Conservation (phyloP, 805 yeast species). For the Metschnikowia drakensbergensis region DNA sequence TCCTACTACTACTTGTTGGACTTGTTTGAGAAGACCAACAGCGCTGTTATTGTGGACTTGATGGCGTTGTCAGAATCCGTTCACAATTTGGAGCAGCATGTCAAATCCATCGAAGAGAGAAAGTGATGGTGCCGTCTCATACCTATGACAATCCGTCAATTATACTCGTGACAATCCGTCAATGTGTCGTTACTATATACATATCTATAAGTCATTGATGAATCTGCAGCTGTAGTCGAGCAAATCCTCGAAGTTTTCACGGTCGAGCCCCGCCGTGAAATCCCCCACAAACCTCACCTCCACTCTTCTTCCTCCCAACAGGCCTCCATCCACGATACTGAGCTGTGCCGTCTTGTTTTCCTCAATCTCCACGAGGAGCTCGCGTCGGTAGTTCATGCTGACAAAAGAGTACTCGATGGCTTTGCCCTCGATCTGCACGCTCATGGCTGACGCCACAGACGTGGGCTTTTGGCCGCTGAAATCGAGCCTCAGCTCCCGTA, state of each 20-base stretch:
- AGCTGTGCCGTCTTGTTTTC: conserved; percentile 37
- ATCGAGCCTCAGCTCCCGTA: conserved; percentile 34
- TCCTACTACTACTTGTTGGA: conserved; percentile 77
- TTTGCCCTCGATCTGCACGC: conserved; percentile 35
- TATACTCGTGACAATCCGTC: no score
- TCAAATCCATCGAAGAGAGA: conserved; percentile 53
- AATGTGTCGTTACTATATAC: not conserved
- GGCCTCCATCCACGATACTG: conserved; percentile 53
- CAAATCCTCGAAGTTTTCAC: conserved; percentile 23
- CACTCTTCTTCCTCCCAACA: conserved; percentile 49
- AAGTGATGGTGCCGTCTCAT: conserved; percentile 9
- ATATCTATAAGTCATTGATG: conserved; percentile 15
- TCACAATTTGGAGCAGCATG: conserved; percentile 63
- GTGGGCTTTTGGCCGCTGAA: conserved; percentile 36
- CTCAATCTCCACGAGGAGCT: conserved; percentile 39
- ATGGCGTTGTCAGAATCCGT: conserved; percentile 66
- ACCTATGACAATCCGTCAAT: no score
- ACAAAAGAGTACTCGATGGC: conserved; percentile 44
- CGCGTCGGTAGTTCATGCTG: conserved; percentile 41
- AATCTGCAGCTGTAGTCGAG: conserved; percentile 22
- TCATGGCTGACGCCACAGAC: conserved; percentile 37
- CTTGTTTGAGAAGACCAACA: conserved; percentile 69
- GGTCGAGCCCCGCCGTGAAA: conserved; percentile 12
- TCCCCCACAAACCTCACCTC: conserved; percentile 31
- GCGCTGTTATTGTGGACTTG: conserved; percentile 71